Evolutionary conservation across 192 early-diverging fungal genomes (phyloP).

Genomic region (Chytriomyces sp.): DNA sequence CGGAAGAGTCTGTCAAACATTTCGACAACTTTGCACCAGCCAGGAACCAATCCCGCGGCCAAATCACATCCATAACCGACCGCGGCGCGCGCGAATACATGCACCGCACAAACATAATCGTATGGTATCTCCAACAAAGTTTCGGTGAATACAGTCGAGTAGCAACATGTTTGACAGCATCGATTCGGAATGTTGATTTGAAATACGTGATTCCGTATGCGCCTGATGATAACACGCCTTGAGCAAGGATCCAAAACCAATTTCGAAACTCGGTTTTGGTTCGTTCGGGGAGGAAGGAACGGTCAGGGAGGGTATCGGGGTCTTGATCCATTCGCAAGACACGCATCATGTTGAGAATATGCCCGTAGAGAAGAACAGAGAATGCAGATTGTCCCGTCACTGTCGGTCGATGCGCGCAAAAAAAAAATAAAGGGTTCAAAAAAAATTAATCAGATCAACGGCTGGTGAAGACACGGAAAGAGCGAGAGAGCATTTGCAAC

Average conservation of each 20-base stretch:
- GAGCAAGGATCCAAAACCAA: neutral
- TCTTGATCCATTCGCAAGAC: neutral
- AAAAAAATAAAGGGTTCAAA: too few relatives aligned
- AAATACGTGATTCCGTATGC: neutral
- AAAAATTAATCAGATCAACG: too few relatives aligned
- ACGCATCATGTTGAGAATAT: neutral
- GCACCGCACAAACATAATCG: neutral
- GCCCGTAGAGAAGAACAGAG: neutral
- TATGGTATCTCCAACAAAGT: neutral
- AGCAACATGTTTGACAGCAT: neutral
- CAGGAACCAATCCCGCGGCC: neutral
- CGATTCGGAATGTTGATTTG: neutral
- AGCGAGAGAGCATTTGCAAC: neutral
- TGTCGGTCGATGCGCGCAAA: neutral
- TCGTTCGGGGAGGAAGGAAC: neutral
- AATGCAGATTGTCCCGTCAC: constrained; percentile 1
- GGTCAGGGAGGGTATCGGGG: neutral
- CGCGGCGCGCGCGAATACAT: neutral
- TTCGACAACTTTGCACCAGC: neutral
- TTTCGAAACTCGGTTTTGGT: neutral
- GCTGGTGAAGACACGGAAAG: neutral
- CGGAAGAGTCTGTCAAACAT: neutral
- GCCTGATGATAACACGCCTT: neutral
- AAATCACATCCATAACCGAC: neutral
- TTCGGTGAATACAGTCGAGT: neutral